Percentiles rank a stretch among this genome's conserved stretches.
Evolutionary conservation across 164 flowering plant genomes (phyloP).

Genomic region (Hamamelis virginiana): DNA sequence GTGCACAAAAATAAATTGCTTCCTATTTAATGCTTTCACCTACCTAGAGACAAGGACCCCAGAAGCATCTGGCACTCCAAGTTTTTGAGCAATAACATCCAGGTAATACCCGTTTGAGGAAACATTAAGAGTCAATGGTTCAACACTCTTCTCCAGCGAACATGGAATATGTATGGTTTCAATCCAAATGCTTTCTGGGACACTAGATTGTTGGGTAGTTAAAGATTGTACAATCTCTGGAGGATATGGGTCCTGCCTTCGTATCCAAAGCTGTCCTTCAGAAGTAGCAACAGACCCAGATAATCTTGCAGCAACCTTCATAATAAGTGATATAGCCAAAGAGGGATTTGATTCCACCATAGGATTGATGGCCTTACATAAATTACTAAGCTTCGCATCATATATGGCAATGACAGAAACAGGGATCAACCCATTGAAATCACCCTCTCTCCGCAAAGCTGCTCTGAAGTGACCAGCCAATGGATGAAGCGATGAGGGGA

Average conservation of each 20-base stretch:
- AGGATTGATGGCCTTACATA: conserved; percentile 68
- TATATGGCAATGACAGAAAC: conserved; percentile 54
- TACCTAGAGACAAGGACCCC: conserved; percentile 73
- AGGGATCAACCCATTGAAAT: conserved; percentile 53
- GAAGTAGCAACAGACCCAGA: conserved; percentile 37
- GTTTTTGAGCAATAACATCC: conserved; percentile 77
- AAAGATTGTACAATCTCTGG: conserved; percentile 38
- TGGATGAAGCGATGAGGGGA: conserved; percentile 62
- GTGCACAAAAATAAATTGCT: not conserved
- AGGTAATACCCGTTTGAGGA: conserved; percentile 58
- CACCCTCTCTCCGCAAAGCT: conserved; percentile 55
- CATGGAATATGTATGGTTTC: conserved; percentile 59
- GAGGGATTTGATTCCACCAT: conserved; percentile 59
- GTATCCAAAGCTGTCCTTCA: conserved; percentile 53
- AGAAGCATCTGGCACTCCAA: conserved; percentile 57
- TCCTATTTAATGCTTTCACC: conserved; percentile 3
- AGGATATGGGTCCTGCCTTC: conserved; percentile 50
- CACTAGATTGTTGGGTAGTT: conserved; percentile 14
- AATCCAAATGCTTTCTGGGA: conserved; percentile 31
- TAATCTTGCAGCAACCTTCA: conserved; percentile 50
- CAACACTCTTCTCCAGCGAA: conserved; percentile 50
- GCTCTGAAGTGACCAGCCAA: conserved; percentile 79
- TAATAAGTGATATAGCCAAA: conserved; percentile 43
- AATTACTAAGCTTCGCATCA: conserved; percentile 57
- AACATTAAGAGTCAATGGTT: conserved; percentile 45